These are phyloP conservation scores for Pichia occidentalis DNA, from an alignment of 805 yeast species.

Conservation along the genomic window DNA sequence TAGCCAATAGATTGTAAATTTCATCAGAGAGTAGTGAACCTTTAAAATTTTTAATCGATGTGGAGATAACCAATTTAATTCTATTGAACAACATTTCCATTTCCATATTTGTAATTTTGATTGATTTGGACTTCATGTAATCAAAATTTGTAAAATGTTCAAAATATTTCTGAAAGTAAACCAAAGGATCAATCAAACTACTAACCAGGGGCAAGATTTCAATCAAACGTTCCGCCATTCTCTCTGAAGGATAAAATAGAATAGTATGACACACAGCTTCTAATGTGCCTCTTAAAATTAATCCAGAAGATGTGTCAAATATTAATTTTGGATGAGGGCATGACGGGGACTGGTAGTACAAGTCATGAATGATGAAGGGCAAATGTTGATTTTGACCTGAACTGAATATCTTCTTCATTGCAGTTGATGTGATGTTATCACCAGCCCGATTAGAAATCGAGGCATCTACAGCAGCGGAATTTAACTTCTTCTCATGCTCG, in stretches of 20 bases:
- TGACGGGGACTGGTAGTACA: conserved; percentile 27
- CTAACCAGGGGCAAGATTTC: conserved; percentile 50
- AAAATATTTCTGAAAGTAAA: conserved; percentile 32
- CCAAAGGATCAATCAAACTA: conserved; percentile 38
- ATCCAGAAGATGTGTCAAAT: conserved; percentile 41
- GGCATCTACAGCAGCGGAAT: no score
- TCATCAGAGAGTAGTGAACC: conserved; percentile 65
- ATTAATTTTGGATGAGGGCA: conserved; percentile 60
- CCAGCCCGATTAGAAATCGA: no score
- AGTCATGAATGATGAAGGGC: conserved; percentile 6
- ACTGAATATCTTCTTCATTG: no score
- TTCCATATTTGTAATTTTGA: conserved; percentile 11
- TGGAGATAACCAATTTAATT: conserved; percentile 9
- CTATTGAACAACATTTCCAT: conserved; percentile 9
- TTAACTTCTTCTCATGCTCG: no score
- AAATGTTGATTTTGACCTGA: no score
- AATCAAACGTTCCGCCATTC: conserved; percentile 37
- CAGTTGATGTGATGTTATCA: no score
- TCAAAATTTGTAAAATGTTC: conserved; percentile 11
- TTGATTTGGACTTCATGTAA: background rate
- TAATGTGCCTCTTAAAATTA: conserved; percentile 44
- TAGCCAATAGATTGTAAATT: conserved; percentile 31
- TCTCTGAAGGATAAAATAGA: conserved; percentile 41
- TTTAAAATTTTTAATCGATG: conserved; percentile 44
- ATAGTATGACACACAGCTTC: conserved; percentile 77